These are phyloP conservation scores for Cydonia oblonga DNA, from an alignment of 331 rosid species.

Conservation along the genomic window DNA sequence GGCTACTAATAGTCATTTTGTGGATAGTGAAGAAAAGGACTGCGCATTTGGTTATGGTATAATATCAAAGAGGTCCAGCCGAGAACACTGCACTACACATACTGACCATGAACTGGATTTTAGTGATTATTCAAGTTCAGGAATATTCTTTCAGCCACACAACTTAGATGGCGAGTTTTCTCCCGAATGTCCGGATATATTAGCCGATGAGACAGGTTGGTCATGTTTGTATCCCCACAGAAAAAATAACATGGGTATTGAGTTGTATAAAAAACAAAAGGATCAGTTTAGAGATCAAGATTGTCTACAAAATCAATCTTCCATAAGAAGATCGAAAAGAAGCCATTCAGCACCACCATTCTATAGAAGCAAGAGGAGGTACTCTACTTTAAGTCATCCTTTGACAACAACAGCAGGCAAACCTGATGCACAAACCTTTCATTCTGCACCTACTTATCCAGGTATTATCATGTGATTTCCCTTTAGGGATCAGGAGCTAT, in stretches of 20 bases:
- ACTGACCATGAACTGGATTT: constrained; percentile 16
- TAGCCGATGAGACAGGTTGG: constrained; percentile 25
- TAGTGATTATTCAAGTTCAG: constrained; percentile 23
- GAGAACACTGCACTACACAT: constrained; percentile 23
- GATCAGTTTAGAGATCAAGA: constrained; percentile 17
- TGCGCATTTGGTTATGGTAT: constrained; percentile 20
- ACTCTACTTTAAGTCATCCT: constrained; percentile 37
- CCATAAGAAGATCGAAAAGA: constrained; percentile 40
- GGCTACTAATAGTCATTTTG: constrained; percentile 1
- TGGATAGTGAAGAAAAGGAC: constrained; percentile 26
- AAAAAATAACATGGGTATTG: constrained; percentile 18
- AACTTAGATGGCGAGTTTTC: constrained; percentile 15
- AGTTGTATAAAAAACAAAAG: constrained; percentile 18
- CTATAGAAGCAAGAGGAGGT: constrained; percentile 47
- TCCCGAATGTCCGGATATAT: constrained; percentile 22
- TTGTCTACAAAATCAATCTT: constrained; percentile 16
- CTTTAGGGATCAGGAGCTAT: not conserved
- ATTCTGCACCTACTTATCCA: constrained; percentile 19
- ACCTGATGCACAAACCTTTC: constrained; percentile 19
- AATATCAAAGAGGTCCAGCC: constrained; percentile 20
- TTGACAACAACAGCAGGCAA: constrained; percentile 18
- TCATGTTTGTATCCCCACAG: constrained; percentile 14
- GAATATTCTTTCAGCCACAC: constrained; percentile 19
- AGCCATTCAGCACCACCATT: constrained; percentile 85
- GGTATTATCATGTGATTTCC: constrained; percentile 33